phyloP scores from a whole-genome alignment of 2,329 filamentous ascomycete species.

The Balansia obtecta region DNA sequence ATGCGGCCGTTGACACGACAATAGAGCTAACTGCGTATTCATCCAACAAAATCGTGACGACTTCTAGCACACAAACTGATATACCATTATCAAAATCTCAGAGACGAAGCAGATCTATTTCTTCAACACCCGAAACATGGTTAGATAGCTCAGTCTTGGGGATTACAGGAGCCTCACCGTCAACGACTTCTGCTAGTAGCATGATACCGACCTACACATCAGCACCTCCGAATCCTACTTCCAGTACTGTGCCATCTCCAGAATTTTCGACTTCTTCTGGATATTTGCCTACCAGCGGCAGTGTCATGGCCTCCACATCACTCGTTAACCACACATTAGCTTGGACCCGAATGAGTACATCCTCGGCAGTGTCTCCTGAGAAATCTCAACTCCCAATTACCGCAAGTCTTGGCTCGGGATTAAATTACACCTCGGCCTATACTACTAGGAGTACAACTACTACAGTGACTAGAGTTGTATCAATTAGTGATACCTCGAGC shows the following conservation, averaged over 20 bases:
- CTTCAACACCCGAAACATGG: not conserved
- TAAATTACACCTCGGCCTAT: not conserved
- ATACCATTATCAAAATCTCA: not conserved
- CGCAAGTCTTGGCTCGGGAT: not conserved
- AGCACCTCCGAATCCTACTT: not conserved
- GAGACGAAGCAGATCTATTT: not conserved
- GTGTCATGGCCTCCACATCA: not conserved
- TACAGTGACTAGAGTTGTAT: not conserved
- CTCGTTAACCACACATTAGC: not conserved
- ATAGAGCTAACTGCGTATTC: not conserved
- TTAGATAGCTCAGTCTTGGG: conserved; percentile 5
- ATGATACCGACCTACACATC: not conserved
- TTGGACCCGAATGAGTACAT: not conserved
- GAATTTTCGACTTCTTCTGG: not conserved
- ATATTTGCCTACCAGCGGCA: not conserved
- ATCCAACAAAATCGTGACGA: not conserved
- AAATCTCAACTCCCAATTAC: conserved; percentile 3
- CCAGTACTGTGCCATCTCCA: not conserved
- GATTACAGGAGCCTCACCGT: conserved; percentile 1
- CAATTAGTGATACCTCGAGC: not conserved
- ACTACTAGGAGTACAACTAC: not conserved
- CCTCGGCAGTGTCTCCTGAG: not conserved
- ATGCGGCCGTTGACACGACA: not conserved
- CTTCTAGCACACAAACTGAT: not conserved
- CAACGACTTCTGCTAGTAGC: not conserved